Base-by-base conservation (phyloP, 2,329 filamentous ascomycete species). In the Aspergillaceae sp. region DNA sequence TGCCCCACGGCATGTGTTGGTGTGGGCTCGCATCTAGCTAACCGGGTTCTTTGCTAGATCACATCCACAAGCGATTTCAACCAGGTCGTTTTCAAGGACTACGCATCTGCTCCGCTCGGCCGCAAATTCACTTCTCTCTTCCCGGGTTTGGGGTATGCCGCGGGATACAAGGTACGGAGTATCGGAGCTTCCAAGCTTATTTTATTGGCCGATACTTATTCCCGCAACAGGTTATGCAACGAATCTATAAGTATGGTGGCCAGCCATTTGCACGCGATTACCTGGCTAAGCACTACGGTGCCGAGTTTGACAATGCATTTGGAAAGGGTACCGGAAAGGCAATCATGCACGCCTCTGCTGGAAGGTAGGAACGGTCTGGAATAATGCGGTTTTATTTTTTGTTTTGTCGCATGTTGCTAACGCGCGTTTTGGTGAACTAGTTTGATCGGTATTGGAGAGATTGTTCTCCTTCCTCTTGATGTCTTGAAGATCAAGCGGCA, bases 401-500 rank as follows among this genome's bases (percentile, higher is more conserved):
- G 19, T 1, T 9, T 4, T 32, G 40, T 46, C 26, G 32, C 48
- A 58, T 38, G 19, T 33, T 34, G 28, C 52, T 56, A 32, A 51
- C 28, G 5, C 9, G 7, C 6, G 19, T 19, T 19, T 48, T 27
- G 41, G 36, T 11, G 9, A 42, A 29, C 27, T 52, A 91, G 87
- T 73, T 65, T 98, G 62, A 94, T 98, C 63, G 92, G 92, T 60
- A 95, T 98, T 60, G 92, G 92, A 64, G 92, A 98, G 74, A 94
- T 98, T 55, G 80, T 98, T 48, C 80, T 98, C 29, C 80, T 98
- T 36, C 92, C 92, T 37, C 81, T 98, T 50, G 92, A 98, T 60
- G 91, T 98, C 35, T 80, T 98, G 53, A 98, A 98, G 80, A 98
- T 98, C 75, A 98, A 98, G 80, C 84, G 92, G 61, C 92, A 98